Evolutionary conservation across 2,329 filamentous ascomycete genomes (phyloP), one percentile per base, ranked within the genome.

Genomic region (Bipolaris victoriae): DNA sequence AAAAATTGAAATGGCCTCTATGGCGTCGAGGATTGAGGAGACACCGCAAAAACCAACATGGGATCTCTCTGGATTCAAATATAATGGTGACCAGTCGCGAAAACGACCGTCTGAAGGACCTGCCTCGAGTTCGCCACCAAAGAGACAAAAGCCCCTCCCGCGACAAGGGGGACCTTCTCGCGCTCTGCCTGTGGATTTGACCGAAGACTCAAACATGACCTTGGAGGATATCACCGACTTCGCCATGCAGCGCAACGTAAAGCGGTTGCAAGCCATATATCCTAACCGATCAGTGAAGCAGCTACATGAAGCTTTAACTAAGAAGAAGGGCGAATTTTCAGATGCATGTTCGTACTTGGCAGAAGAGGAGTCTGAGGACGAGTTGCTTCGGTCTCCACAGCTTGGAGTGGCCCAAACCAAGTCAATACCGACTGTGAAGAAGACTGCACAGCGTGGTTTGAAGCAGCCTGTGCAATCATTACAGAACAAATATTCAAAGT

Each of bases 391-490:
- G 15, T 67, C 65, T 22, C 67, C 67, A 13, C 49, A 59, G 64
- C 63, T 71, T 55, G 72, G 65, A 16, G 56, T 69, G 1, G 61
- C 59, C 5, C 58, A 58, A 41, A 57, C 55, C 24, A 66, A 52
- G 35, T 57, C 61, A 7, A 29, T 47, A 43, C 58, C 60, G 2
- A 56, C 62, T 62, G 70, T 68, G 55, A 84, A 84, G 64, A 76
- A 79, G 50, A 77, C 78, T n/a, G 82, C 82, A 44, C 83, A 83
- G 72, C 82, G 84, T 61, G 78, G 81, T 48, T 78, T 87, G 31
- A 84, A 85, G 61, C 79, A 78, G 10, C 83, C 83, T 5, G 79
- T 78, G 13, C 82, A 81, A 57, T 82, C 78, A 5, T 86, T 90
- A 55, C 81, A 84, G 57, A 81, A 87, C 58, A 86, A 85, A 67